phyloP scores from a whole-genome alignment of 345 rosid genomes.

The Acer negundo region DNA sequence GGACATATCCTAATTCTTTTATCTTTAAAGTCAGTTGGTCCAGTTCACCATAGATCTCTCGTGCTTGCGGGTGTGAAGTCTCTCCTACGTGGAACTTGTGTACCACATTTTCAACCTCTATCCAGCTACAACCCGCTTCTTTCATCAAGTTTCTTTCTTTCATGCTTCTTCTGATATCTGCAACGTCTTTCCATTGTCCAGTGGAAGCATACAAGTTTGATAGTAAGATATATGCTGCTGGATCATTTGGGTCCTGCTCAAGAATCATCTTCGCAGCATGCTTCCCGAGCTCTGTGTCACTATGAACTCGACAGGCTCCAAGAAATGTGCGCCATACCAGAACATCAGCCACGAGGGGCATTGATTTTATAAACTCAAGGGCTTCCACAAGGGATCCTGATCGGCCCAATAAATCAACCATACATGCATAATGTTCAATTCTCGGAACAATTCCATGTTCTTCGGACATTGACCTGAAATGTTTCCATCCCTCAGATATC shows the following conservation, averaged over 20 bases:
- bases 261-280: slow-evolving; percentile 65
- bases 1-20: slow-evolving; percentile 64
- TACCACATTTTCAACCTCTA: slow-evolving; percentile 61
- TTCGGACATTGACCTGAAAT: slow-evolving; percentile 57
- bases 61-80: slow-evolving; percentile 55
- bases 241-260: slow-evolving; percentile 61
- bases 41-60: slow-evolving; percentile 47
- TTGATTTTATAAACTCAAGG: slow-evolving; percentile 50
- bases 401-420: slow-evolving; percentile 77
- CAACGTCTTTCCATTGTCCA: slow-evolving; percentile 65
- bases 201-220: slow-evolving; percentile 70
- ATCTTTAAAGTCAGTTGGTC: slow-evolving; percentile 45
- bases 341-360: slow-evolving; percentile 57
- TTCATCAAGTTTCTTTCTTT: slow-evolving; percentile 56
- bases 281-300: slow-evolving; percentile 53
- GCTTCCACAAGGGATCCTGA: slow-evolving; percentile 61
- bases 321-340: slow-evolving; percentile 76
- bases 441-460: slow-evolving; percentile 60
- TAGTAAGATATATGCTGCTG: slow-evolving; percentile 65
- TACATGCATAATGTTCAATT: slow-evolving; percentile 81
- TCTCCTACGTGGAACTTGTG: slow-evolving; percentile 75
- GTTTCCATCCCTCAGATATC: slow-evolving; percentile 63
- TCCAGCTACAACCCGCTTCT: slow-evolving; percentile 86
- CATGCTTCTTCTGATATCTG: slow-evolving; percentile 60
- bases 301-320: slow-evolving; percentile 68